Conservation (phyloP, 2,329 filamentous ascomycete genomes). For the Aureobasidium uvarum region DNA sequence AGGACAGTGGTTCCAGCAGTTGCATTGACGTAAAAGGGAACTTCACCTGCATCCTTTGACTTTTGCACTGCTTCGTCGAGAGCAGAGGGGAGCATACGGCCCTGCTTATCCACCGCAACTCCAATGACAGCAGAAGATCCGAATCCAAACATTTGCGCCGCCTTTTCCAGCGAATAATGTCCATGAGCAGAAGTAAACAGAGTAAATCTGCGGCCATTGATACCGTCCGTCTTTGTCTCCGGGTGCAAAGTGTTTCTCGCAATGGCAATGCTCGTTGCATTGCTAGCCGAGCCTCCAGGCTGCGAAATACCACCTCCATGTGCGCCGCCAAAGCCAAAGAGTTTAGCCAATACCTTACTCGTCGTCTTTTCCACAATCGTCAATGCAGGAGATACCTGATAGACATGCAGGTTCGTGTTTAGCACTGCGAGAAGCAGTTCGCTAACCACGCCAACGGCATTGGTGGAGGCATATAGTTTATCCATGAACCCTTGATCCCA, state of each 20-base stretch:
- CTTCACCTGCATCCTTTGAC: constrained; percentile 66
- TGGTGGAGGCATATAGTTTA: constrained; percentile 89
- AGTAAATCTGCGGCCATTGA: constrained; percentile 64
- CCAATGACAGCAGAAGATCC: constrained; percentile 70
- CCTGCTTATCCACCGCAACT: constrained; percentile 70
- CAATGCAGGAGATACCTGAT: constrained; percentile 86
- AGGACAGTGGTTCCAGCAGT: constrained; percentile 93
- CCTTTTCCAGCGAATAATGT: constrained; percentile 94
- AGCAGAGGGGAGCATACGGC: constrained; percentile 66
- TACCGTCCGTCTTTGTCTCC: constrained; percentile 70
- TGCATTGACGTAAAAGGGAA: constrained; percentile 91
- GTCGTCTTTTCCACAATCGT: constrained; percentile 86
- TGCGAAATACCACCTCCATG: constrained; percentile 69
- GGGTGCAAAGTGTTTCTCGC: constrained; percentile 86
- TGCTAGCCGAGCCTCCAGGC: constrained; percentile 81
- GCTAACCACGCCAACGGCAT: constrained; percentile 78
- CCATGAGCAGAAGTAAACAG: constrained; percentile 87
- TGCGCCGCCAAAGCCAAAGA: constrained; percentile 73
- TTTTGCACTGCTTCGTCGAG: constrained; percentile 63
- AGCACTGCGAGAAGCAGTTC: constrained; percentile 81
- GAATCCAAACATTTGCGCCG: constrained; percentile 84
- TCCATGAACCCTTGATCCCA: constrained; percentile 97
- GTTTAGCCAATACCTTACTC: constrained; percentile 65
- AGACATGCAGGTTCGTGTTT: constrained; percentile 95
- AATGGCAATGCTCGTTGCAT: constrained; percentile 79